Conservation (phyloP, 1,284 basidiomycete species). For the Peniophora sp. region DNA sequence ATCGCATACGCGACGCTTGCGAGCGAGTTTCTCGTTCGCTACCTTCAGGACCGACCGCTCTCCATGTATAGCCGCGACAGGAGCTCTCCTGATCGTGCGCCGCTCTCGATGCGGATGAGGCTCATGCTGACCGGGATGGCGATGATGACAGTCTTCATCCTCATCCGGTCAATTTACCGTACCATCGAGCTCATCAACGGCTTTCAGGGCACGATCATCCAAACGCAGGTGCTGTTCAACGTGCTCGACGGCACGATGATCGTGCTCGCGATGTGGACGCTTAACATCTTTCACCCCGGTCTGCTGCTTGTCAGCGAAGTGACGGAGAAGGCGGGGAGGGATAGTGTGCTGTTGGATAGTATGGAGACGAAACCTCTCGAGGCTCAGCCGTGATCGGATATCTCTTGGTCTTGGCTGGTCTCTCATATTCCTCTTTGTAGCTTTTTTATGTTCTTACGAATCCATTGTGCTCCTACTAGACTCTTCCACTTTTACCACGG, state of each 20-base stretch:
- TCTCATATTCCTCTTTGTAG: no score
- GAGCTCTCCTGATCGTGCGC: slow-evolving; percentile 3
- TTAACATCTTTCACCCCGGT: slow-evolving; percentile 52
- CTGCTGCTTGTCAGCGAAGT: slow-evolving; percentile 21
- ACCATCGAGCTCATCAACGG: slow-evolving; percentile 47
- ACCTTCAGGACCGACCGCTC: slow-evolving; percentile 27
- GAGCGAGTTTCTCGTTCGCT: slow-evolving; percentile 40
- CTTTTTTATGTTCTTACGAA: no score
- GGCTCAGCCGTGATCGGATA: no score
- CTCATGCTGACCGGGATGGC: slow-evolving; percentile 27
- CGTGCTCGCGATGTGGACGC: slow-evolving; percentile 41
- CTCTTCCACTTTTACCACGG: no score
- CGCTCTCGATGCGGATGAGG: slow-evolving; percentile 21
- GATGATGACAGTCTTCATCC: slow-evolving; percentile 30
- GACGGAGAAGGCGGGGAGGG: no score
- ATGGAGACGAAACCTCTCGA: no score
- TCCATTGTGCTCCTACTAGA: no score
- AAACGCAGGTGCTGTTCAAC: slow-evolving; percentile 49
- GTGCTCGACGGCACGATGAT: slow-evolving; percentile 58
- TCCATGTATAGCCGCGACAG: not conserved
- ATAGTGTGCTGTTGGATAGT: no score
- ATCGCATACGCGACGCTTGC: slow-evolving; percentile 31
- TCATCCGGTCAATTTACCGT: slow-evolving; percentile 32
- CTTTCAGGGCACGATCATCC: slow-evolving; percentile 45
- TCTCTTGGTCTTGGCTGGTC: no score